Evolutionary conservation across 2,329 filamentous ascomycete genomes (phyloP), one percentile per base, ranked within the genome.

Genomic region (Verticillium isaacii): DNA sequence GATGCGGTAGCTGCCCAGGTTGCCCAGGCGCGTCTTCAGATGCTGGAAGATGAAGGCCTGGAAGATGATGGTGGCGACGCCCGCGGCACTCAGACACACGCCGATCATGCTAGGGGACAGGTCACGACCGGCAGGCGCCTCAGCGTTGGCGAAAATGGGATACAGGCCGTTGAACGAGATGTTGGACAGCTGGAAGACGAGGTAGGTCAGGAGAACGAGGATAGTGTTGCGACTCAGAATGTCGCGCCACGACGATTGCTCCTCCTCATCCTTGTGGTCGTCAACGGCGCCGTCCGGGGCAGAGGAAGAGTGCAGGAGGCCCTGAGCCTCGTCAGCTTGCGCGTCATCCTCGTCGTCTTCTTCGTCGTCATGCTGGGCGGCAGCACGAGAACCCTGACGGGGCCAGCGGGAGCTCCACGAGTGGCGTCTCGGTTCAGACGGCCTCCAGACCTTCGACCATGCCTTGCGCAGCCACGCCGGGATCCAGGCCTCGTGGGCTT

Each of bases 161-260:
- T 96, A 99, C 0, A 99, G 80, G 19, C 92, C 94, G 75, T 97
- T 97, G 82, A 93, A 99, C 3, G 92, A 93, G 66, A 97, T 92
- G 74, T 98, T 98, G 64, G 91, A 89, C 5, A 99, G 82, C 70
- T 97, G 93, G 72, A 98, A 99, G 58, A 98, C 89, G 54, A 97
- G 85, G 71, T 97, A 98, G 0, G 93, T 96, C 59, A 86, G 73
- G 6, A 99, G 84, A 0, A 99, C 83, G 2, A 96, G 79, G 14
- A 97, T 73, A 0, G 93, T 97, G 63, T 95, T 93, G 62, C 88
- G 84, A 69, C 91, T 96, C 58, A 94, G 82, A 1, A 97, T 70
- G 54, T 83, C 78, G n/a, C 73, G 78, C 76, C 81, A 81, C 1
- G 74, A 72, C 6, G 73, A 68, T 58, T 86, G 80, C 41, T 84